Conservation (phyloP, 2,329 filamentous ascomycete genomes). For the Talaromyces sp. region DNA sequence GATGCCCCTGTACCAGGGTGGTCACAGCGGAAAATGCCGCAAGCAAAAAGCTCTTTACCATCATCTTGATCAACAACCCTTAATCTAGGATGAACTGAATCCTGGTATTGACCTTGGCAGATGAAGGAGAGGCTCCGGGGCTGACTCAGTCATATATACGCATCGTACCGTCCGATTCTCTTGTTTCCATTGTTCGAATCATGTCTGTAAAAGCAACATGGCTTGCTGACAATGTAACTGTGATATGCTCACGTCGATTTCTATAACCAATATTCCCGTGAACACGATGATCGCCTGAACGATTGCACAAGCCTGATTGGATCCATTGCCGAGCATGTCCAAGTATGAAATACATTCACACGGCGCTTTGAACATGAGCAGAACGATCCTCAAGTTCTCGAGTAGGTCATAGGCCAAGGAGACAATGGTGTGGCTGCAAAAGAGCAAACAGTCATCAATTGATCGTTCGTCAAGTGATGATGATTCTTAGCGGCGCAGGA, state of each 20-base stretch:
- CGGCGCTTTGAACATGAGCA: neutral
- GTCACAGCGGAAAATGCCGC: conserved; percentile 11
- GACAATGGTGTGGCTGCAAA: neutral
- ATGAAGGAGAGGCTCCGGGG: neutral
- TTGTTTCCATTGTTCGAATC: neutral
- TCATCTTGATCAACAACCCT: neutral
- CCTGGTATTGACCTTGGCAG: neutral
- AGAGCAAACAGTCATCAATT: neutral
- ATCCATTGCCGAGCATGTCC: neutral
- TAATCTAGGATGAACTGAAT: neutral
- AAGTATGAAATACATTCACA: neutral
- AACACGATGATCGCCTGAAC: neutral
- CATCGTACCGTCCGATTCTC: neutral
- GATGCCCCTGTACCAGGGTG: conserved; percentile 10
- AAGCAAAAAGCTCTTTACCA: neutral
- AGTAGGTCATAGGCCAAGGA: neutral
- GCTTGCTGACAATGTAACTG: conserved; percentile 9
- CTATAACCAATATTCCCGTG: neutral
- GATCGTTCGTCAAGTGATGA: conserved; percentile 5
- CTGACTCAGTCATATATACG: conserved; percentile 3
- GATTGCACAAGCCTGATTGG: neutral
- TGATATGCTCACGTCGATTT: conserved; percentile 3
- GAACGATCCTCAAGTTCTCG: neutral
- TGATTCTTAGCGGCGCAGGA: neutral
- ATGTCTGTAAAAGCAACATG: neutral